A percentile compares a stretch with the other conserved stretches of the same genome.
Evolutionary conservation across 1,284 basidiomycete genomes (phyloP).

Genomic region (Sanguinoderma infundibulare): DNA sequence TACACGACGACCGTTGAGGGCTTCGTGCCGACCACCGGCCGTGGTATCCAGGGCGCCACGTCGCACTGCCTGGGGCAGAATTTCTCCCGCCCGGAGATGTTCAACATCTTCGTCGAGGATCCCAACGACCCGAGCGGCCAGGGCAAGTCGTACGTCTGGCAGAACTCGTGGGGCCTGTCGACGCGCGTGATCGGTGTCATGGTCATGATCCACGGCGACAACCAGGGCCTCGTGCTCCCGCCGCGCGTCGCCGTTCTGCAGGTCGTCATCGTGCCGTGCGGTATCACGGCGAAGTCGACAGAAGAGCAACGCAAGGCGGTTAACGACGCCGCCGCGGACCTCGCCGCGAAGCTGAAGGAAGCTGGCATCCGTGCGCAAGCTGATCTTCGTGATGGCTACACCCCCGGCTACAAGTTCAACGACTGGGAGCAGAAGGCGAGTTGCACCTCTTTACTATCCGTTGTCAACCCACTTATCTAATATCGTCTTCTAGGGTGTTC

Average conservation of each 20-base stretch:
- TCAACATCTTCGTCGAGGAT: constrained; percentile 97
- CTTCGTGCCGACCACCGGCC: constrained; percentile 96
- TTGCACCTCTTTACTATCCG: constrained; percentile 9
- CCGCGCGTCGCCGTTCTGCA: constrained; percentile 94
- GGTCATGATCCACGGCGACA: constrained; percentile 99
- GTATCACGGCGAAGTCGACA: constrained; percentile 84
- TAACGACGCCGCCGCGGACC: constrained; percentile 77
- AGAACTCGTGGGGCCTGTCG: constrained; percentile 98
- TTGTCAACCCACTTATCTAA: background rate
- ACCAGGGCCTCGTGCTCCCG: constrained; percentile 95
- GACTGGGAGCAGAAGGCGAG: constrained; percentile 96
- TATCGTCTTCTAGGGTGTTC: constrained; percentile 76
- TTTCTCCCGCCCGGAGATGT: constrained; percentile 96
- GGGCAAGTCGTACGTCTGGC: constrained; percentile 87
- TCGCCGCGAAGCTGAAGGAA: constrained; percentile 74
- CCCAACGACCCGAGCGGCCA: constrained; percentile 75
- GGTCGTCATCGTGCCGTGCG: constrained; percentile 92
- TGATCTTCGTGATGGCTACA: constrained; percentile 94
- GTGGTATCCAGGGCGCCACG: constrained; percentile 98
- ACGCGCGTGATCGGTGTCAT: constrained; percentile 98
- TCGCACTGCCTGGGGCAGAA: constrained; percentile 99
- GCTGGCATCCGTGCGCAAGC: constrained; percentile 86
- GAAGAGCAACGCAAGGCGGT: constrained; percentile 75
- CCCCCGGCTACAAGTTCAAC: constrained; percentile 99
- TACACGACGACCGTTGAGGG: constrained; percentile 99